Evolutionary conservation across 169 alveolate genomes (phyloP).

Genomic region (Plasmodium yoelii): DNA sequence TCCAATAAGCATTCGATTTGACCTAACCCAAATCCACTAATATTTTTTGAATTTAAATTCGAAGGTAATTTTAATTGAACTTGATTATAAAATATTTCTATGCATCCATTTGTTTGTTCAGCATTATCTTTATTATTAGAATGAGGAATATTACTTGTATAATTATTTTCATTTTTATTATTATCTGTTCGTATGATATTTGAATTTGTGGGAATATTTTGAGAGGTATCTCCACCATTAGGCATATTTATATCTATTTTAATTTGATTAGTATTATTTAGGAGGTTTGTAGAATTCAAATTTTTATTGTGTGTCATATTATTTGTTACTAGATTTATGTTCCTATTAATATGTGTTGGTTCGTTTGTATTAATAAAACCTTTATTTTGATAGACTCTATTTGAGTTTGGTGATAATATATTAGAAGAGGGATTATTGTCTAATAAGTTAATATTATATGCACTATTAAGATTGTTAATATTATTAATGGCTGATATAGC

Average conservation of each 20-base stretch:
- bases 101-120: constrained; percentile 18
- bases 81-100: constrained; percentile 51
- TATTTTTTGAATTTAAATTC: constrained; percentile 30
- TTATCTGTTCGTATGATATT: background rate
- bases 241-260: constrained; percentile 15
- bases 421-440: constrained; percentile 23
- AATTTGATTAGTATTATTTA: constrained; percentile 7
- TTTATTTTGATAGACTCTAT: constrained; percentile 18
- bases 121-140: constrained; percentile 16
- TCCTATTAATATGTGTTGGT: background rate
- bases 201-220: background rate
- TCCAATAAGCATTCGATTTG: constrained; percentile 85
- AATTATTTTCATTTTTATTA: background rate
- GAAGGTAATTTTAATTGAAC: constrained; percentile 54
- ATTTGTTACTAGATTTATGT: constrained; percentile 19
- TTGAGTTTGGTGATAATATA: background rate
- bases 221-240: constrained; percentile 5
- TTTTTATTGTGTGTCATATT: constrained; percentile 10
- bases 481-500: constrained; percentile 10
- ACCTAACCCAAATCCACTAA: constrained; percentile 79
- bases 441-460: constrained; percentile 20
- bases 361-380: constrained; percentile 14
- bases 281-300: background rate
- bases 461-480: constrained; percentile 5
- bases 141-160: background rate